Percentiles rank a stretch among this genome's conserved stretches.
Evolutionary conservation across 805 yeast genomes (phyloP).

Genomic region (Yamadazyma olivae): DNA sequence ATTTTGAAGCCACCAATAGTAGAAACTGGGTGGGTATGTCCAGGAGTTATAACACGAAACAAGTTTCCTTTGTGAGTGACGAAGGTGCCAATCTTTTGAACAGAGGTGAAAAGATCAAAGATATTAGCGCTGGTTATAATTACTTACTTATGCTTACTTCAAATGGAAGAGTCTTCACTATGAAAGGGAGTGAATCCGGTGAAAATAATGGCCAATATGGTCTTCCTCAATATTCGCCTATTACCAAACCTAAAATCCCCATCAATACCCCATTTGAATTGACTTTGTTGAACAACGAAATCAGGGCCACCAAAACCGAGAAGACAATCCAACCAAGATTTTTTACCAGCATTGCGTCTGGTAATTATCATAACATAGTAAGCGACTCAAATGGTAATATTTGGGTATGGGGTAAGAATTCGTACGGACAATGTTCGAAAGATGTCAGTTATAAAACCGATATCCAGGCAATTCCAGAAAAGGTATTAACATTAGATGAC

Average conservation of each 20-base stretch:
- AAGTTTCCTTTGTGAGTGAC: slow-evolving; percentile 7
- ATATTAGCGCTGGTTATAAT: slow-evolving; percentile 57
- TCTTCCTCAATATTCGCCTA: slow-evolving; percentile 66
- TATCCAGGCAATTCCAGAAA: slow-evolving; percentile 61
- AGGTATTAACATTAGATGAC: slow-evolving; percentile 19
- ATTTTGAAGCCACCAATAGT: slow-evolving; percentile 13
- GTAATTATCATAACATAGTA: slow-evolving; percentile 70
- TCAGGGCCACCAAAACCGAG: slow-evolving; percentile 18
- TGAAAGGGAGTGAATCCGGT: slow-evolving; percentile 50
- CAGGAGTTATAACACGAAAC: slow-evolving; percentile 6
- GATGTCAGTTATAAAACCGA: slow-evolving; percentile 66
- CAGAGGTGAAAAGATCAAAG: slow-evolving; percentile 35
- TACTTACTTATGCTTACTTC: slow-evolving; percentile 67
- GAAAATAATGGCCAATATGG: slow-evolving; percentile 79
- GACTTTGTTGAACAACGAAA: slow-evolving; percentile 50
- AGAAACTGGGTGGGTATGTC: slow-evolving; percentile 23
- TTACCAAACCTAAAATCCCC: slow-evolving; percentile 21
- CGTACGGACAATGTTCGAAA: slow-evolving; percentile 80
- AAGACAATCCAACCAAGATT: slow-evolving; percentile 35
- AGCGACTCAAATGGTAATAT: slow-evolving; percentile 63
- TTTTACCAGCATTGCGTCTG: slow-evolving; percentile 65
- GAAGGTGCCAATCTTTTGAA: neutral
- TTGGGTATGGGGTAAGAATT: slow-evolving; percentile 86
- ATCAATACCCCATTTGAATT: slow-evolving; percentile 43
- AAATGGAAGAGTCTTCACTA: slow-evolving; percentile 58